Evolutionary conservation across 2,329 filamentous ascomycete genomes (phyloP).

Genomic region (Colletotrichum caudatum): DNA sequence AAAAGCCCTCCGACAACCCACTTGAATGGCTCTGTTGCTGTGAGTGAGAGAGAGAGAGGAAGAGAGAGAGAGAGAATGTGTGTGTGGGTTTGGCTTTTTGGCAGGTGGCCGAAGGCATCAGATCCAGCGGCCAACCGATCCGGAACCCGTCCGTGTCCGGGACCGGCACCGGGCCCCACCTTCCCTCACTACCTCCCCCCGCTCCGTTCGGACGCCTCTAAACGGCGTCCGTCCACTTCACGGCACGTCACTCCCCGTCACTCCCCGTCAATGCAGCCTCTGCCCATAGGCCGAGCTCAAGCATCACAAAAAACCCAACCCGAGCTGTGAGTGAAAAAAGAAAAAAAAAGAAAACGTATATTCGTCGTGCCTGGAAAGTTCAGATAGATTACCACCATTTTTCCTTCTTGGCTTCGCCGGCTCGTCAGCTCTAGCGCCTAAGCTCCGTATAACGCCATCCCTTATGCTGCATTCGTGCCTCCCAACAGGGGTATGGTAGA

Average conservation of each 20-base stretch:
- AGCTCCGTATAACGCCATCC: conserved; percentile 29
- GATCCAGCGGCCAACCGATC: neutral
- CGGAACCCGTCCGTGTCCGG: neutral
- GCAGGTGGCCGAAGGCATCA: neutral
- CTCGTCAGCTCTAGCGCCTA: conserved; percentile 12
- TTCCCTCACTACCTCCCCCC: neutral
- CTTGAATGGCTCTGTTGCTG: neutral
- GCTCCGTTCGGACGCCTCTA: neutral
- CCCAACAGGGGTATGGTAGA: conserved; percentile 1
- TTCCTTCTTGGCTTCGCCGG: neutral
- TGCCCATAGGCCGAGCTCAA: neutral
- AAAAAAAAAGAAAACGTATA: neutral
- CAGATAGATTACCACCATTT: conserved; percentile 5
- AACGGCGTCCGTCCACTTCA: neutral
- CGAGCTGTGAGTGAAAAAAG: neutral
- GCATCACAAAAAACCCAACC: neutral
- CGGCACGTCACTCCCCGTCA: neutral
- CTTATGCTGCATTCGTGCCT: conserved; percentile 22
- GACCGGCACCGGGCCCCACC: neutral
- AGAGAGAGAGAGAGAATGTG: no score
- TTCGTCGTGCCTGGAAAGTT: neutral
- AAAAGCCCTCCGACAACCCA: neutral
- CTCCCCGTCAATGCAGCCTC: neutral
- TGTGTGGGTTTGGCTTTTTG: neutral
- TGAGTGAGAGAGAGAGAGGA: no score